These are phyloP conservation scores for Paramecium caudatum DNA, from an alignment of 73 alveolate species.

Conservation along the genomic window DNA sequence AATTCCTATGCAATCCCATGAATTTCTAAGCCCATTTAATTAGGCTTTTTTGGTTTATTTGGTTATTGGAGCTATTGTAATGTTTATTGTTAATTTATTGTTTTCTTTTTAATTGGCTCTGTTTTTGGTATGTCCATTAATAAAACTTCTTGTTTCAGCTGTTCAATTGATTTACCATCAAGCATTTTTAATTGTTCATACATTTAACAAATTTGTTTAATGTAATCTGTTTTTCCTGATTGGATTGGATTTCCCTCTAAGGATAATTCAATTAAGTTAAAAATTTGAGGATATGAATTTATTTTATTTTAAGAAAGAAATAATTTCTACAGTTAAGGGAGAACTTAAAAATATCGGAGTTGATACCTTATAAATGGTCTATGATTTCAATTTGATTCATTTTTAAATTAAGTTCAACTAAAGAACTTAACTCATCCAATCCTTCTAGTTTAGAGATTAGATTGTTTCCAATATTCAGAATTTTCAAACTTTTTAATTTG, in stretches of 20 bases:
- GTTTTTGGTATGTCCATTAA: conserved; percentile 65
- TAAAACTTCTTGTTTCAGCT: conserved; percentile 60
- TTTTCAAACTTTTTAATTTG: conserved; percentile 80
- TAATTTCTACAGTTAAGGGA: conserved; percentile 82
- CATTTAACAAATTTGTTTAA: background rate
- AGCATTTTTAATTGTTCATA: conserved; percentile 46
- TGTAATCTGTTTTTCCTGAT: conserved; percentile 37
- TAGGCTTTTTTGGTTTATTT: conserved; percentile 74
- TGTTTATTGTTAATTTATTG: conserved; percentile 6
- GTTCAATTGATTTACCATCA: conserved; percentile 70
- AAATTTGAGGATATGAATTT: conserved; percentile 76
- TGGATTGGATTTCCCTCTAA: conserved; percentile 82
- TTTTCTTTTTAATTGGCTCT: conserved; percentile 69
- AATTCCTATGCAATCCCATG: conserved; percentile 70
- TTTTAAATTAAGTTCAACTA: conserved; percentile 85
- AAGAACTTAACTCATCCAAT: conserved; percentile 79
- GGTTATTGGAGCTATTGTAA: background rate
- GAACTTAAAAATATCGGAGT: conserved; percentile 70
- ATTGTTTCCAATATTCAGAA: conserved; percentile 85
- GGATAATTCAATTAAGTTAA: conserved; percentile 80
- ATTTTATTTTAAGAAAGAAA: conserved; percentile 78
- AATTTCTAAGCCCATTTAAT: conserved; percentile 77
- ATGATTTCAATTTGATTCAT: conserved; percentile 85
- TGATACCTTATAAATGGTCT: conserved; percentile 76
- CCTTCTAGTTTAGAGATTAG: conserved; percentile 81